Base-by-base conservation (phyloP, 1,139 yeast genomes). In the Yamadazyma kanchanaburiensis region DNA sequence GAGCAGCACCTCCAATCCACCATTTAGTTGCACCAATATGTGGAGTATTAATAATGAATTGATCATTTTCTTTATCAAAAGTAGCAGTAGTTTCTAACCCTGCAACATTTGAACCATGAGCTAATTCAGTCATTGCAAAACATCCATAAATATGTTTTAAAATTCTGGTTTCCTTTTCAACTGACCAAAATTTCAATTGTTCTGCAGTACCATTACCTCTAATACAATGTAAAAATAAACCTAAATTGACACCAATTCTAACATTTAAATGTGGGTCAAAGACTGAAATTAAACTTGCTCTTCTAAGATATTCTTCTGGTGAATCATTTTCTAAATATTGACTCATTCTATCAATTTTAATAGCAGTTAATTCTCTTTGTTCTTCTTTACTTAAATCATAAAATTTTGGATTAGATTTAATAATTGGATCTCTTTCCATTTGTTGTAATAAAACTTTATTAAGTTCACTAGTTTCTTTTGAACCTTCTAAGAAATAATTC, bases 1-100 rank as follows among this genome's bases (percentile, higher is more conserved):
- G 95, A 5, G 96, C 96, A 31, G 96, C 96, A 51, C 96, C 96
- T 32, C 96, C 96, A 50, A 88, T 88, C 96, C 96, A 88, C 96
- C 96, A 88, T 60, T 88, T 88, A 36, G 96, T 86, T 22, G 96
- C 96, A 32, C 91, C 88, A 39, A 84, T 62, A 53, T 86, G 86
- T 6, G 96, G 96, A 15, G 96, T 88, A 55, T 85, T 77, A 43
- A 88, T 78, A 32, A 74, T 58, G 46, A 88, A 85, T 40, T 79
- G 77, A 48, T 85, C 87, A 18, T 70, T 70, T 17, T 60, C 64
- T 27, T 68, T 65, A 53, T 86, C 84, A 53, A 72, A 88, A 27
- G 84, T 80, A 13, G 96, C 95, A 18, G 89, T 83, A n/a, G 96
- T 88, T 60, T 88, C 95, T 42, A 87, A 67, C 26, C 86, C 94